Conservation (phyloP, 495 filamentous ascomycete genomes). For the Saxophila tyrrhenica region DNA sequence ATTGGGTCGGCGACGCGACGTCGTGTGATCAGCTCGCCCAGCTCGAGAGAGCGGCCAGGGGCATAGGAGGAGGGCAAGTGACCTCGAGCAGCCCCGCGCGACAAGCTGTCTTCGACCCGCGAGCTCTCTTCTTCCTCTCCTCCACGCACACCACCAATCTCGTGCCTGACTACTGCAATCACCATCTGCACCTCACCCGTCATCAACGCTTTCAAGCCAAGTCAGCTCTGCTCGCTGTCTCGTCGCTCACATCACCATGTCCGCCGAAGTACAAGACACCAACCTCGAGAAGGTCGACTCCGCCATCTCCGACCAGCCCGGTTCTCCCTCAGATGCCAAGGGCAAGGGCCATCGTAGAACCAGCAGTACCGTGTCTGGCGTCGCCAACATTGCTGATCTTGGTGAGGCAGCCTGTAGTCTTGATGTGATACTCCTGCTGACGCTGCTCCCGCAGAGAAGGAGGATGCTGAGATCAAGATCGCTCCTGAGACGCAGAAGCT, state of each 20-base stretch:
- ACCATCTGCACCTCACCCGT: not conserved
- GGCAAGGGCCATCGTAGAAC: constrained; percentile 46
- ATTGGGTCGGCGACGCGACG: not conserved
- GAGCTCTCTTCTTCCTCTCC: not conserved
- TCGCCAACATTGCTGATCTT: constrained; percentile 76
- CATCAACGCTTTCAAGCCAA: not conserved
- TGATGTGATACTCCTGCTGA: constrained; percentile 14
- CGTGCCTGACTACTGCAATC: not conserved
- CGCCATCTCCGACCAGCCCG: constrained; percentile 65
- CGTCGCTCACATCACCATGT: constrained; percentile 8
- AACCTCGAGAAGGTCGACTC: constrained; percentile 73
- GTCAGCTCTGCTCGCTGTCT: not conserved
- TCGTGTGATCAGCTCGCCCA: not conserved
- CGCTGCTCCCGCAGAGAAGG: constrained; percentile 48
- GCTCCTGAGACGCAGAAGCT: constrained; percentile 81
- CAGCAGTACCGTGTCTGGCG: constrained; percentile 54
- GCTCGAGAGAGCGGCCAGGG: too few species aligned
- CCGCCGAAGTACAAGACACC: constrained; percentile 21
- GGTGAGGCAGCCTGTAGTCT: constrained; percentile 43
- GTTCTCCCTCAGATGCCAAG: constrained; percentile 53
- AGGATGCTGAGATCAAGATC: constrained; percentile 61
- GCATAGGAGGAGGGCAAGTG: not conserved
- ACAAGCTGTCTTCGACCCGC: not conserved
- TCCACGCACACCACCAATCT: not conserved
- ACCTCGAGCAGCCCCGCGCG: not conserved